These are phyloP conservation scores for Hevea brasiliensis DNA, from an alignment of 345 rosid species.

Conservation along the genomic window DNA sequence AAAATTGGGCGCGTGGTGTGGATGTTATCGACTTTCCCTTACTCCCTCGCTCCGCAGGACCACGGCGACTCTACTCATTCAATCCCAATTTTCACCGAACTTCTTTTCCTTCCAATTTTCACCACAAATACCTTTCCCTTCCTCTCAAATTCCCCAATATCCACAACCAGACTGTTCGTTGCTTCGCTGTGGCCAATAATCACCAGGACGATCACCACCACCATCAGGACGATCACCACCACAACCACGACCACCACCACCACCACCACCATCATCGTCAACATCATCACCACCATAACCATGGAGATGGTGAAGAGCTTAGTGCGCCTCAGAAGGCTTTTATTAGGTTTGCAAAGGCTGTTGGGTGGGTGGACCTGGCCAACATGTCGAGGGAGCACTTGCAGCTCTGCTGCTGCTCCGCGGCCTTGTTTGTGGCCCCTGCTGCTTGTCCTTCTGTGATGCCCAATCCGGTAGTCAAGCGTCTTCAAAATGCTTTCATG, in stretches of 20 bases:
- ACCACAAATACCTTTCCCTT: constrained; percentile 23
- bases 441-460: constrained; percentile 69
- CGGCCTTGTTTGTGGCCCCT: constrained; percentile 69
- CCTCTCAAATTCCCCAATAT: constrained; percentile 12
- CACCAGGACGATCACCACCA: constrained; percentile 26
- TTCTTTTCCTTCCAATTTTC: constrained; percentile 28
- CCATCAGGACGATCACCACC: constrained; percentile 18
- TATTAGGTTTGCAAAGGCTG: constrained; percentile 59
- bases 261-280: constrained; percentile 28
- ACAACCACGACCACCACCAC: constrained; percentile 26
- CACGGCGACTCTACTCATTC: constrained; percentile 42
- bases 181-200: constrained; percentile 18
- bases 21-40: constrained; percentile 43
- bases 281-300: constrained; percentile 46
- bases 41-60: constrained; percentile 30
- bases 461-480: constrained; percentile 61
- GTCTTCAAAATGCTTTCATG: constrained; percentile 64
- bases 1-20: too few relatives aligned
- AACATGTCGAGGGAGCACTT: constrained; percentile 80
- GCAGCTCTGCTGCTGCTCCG: constrained; percentile 75
- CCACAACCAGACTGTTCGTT: constrained; percentile 27
- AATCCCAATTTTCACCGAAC: constrained; percentile 15
- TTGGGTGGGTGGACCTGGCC: constrained; percentile 76
- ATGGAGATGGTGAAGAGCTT: constrained; percentile 37
- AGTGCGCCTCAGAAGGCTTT: constrained; percentile 51